Conservation (phyloP, 225 moss, liverwort and hornwort species). For the Pseudisothecium myosuroides region DNA sequence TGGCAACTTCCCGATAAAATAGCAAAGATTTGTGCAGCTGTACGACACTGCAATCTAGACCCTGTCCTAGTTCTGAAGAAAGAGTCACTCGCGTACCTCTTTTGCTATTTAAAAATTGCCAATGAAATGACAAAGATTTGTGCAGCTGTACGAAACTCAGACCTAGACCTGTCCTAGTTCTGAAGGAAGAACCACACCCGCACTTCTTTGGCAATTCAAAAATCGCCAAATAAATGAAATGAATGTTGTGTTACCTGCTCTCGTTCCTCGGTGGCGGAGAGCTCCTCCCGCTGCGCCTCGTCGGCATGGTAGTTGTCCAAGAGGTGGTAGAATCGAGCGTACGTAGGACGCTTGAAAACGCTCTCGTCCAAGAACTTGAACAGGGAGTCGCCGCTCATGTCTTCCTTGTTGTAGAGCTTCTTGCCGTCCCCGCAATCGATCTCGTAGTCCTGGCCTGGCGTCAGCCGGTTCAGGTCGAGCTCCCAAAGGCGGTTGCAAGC, state of each 20-base stretch:
- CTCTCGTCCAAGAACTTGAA: constrained; percentile 61
- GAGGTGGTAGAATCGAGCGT: constrained; percentile 77
- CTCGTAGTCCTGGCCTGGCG: constrained; percentile 79
- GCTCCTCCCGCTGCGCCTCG: constrained; percentile 38
- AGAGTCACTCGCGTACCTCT: background rate
- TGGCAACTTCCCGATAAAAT: background rate
- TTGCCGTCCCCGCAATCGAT: constrained; percentile 85
- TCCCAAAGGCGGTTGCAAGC: constrained; percentile 82
- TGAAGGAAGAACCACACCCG: background rate
- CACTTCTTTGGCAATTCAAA: background rate
- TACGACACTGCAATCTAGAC: background rate
- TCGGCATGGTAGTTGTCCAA: constrained; percentile 71
- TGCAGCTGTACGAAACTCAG: background rate
- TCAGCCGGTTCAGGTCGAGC: constrained; percentile 74
- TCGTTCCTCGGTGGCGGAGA: constrained; percentile 30
- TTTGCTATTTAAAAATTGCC: too few relatives aligned
- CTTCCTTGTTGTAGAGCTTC: constrained; percentile 60
- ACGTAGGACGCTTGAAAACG: constrained; percentile 78
- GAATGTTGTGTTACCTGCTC: constrained; percentile 32
- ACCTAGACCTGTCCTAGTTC: background rate
- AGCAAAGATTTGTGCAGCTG: background rate
- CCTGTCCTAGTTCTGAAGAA: background rate
- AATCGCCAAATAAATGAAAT: background rate
- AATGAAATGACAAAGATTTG: background rate
- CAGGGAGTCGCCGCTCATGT: constrained; percentile 48